Base-by-base conservation (phyloP, 176 grass and related monocot species). In the Musa beccarii region DNA sequence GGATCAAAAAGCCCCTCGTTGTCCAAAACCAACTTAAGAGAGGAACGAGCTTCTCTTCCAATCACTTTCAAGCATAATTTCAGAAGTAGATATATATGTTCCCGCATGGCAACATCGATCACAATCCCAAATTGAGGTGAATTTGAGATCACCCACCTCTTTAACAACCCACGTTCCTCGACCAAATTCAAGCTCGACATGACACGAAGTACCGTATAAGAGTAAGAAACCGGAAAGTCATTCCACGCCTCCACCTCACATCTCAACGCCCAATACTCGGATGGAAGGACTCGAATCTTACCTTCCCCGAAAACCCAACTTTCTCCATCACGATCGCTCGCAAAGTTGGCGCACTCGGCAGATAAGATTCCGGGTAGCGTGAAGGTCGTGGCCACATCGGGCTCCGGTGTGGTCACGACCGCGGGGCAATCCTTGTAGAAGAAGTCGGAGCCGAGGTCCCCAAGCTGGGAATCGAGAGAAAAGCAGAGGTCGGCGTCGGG, bases 401-500 rank as follows among this genome's bases (percentile, higher is more conserved):
- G 78, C 12, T 70, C 28, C 19, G 86, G 52, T 12, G 75, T 75
- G 17, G 83, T 54, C 11, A 97, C 88, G 59, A 91, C 90, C 50
- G 81, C 90, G 55, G 88, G 94, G 81, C 94, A 93, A 3, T 93
- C 88, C 75, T 64, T 43, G 80, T 93, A 97, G 68, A 81, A 80
- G 68, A 73, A 64, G 84, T 66, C 50, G 66, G 50, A 71, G 11
- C n/a, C 20, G 51, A 82, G n/a, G 67, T 76, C 67, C 1, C 82
- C 51, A 52, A 93, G 66, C 73, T 82, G 54, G 51, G 85, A 14
- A 54, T 87, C 81, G 28, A 87, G 85, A 25, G 81, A 80, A 66
- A 81, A 83, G 53, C 81, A n/a, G 16, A 84, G 75, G 6, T 87
- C 81, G 16, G 77, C 63, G 2, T 83, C 80, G 1, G 80, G 59